These are phyloP conservation scores for Penicillium macrosclerotiorum DNA, from an alignment of 495 filamentous ascomycete species.

Conservation along the genomic window DNA sequence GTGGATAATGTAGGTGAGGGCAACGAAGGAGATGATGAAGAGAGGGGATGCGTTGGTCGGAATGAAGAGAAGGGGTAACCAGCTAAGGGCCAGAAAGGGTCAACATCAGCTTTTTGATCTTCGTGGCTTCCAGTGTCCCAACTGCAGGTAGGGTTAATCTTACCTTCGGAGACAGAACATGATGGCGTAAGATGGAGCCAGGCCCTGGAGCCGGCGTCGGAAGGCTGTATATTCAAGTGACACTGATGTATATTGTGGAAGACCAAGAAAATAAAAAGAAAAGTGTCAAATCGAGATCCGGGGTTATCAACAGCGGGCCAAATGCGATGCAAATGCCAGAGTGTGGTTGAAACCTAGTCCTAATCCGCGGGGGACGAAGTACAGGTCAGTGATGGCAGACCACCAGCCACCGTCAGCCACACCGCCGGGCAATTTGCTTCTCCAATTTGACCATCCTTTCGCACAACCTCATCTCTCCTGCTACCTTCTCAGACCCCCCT, in stretches of 20 bases:
- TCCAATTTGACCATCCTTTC: conserved; percentile 9
- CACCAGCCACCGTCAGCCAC: conserved; percentile 25
- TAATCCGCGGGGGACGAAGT: not conserved
- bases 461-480: conserved; percentile 15
- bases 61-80: conserved; percentile 46
- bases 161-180: conserved; percentile 89
- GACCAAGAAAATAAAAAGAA: too few relatives aligned
- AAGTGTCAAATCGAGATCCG: too few relatives aligned
- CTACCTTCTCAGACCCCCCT: conserved; percentile 12
- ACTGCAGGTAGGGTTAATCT: conserved; percentile 11
- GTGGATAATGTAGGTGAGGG: conserved; percentile 86
- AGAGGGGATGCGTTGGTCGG: conserved; percentile 74
- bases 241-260: not conserved
- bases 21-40: conserved; percentile 87
- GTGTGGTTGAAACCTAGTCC: not conserved
- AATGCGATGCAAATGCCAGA: not conserved
- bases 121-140: not conserved
- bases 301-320: not conserved
- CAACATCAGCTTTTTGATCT: not conserved
- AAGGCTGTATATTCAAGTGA: not conserved
- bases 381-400: too few relatives aligned
- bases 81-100: conserved; percentile 30
- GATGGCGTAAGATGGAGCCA: conserved; percentile 16
- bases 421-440: conserved; percentile 24
- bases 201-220: not conserved